Conservation (phyloP, 2,329 filamentous ascomycete genomes). For the Aspergillus flavus region DNA sequence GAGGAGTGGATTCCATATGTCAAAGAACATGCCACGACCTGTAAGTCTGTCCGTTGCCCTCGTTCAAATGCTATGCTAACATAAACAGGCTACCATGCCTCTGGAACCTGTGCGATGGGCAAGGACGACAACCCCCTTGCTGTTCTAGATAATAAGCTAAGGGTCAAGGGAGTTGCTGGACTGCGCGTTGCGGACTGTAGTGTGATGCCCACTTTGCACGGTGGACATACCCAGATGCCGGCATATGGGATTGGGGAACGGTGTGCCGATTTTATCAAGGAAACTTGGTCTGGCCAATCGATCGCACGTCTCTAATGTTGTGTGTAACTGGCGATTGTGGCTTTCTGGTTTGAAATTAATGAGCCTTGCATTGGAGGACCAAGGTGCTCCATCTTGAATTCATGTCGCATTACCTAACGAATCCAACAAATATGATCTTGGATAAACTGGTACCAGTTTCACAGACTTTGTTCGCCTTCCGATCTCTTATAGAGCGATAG, state of each 20-base stretch:
- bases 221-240: conserved; percentile 60
- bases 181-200: conserved; percentile 59
- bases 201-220: conserved; percentile 55
- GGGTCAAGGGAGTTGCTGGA: conserved; percentile 54
- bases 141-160: conserved; percentile 58
- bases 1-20: conserved; percentile 63
- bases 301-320: background rate
- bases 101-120: conserved; percentile 61
- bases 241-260: conserved; percentile 62
- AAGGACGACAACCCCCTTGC: conserved; percentile 50
- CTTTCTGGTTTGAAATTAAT: too few relatives aligned
- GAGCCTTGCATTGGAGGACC: background rate
- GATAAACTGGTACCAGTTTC: background rate
- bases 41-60: conserved; percentile 39
- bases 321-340: background rate
- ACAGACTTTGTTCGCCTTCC: background rate
- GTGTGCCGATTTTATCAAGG: conserved; percentile 55
- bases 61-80: background rate
- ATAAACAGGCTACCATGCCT: conserved; percentile 56
- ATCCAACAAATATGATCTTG: background rate
- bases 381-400: background rate
- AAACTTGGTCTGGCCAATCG: conserved; percentile 26
- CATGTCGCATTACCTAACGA: background rate
- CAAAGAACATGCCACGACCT: conserved; percentile 62
- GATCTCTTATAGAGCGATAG: too few relatives aligned